Evolutionary conservation across 495 filamentous ascomycete genomes (phyloP), one percentile per base, ranked within the genome.

Genomic region (Hamigera avellanea): DNA sequence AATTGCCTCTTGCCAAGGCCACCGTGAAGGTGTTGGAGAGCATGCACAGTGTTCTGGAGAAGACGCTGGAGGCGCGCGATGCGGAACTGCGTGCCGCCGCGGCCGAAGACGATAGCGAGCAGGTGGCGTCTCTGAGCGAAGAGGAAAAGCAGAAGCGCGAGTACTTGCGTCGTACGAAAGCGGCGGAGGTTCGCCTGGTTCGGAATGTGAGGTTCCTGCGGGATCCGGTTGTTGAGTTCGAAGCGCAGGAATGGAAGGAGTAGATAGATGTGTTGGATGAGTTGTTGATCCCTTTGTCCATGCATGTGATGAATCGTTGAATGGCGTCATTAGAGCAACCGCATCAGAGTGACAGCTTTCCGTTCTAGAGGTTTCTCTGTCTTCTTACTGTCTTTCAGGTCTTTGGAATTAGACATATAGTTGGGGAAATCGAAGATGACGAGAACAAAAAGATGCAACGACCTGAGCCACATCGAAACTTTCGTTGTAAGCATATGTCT

Each of bases 11-110:
- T 1, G 85, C 89, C 2, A 75, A 70, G 39, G 82, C 91, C 0
- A 72, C 78, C 3, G 81, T 89, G 64, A 86, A 81, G 62, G 91
- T 94, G 7, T 54, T 96, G n/a, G 86, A 78, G 1, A 89, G 81
- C 50, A 96, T 96, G 91, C 85, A 94, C 43, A 67, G 75, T 44
- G 76, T 96, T 23, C 59, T 98, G 26, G 70, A 70, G 44, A 77
- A 76, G 63, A 98, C 91, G 21, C 73, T 78, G 51, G 67, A 73
- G 48, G 69, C 66, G 39, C 79, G 86, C 40, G 70, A 81, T 52
- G 49, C 56, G 19, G 72, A 74, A 41, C 48, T 81, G 35, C 37
- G 40, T 0, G 30, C 36, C 13, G 33, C 37, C n/a, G 35, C 52
- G 16, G 36, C 46, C 3, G 40, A 39, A 21, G 43, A 51, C 30